Base-by-base conservation (phyloP, 2,329 filamentous ascomycete genomes). In the Arthrobotrys conoides region DNA sequence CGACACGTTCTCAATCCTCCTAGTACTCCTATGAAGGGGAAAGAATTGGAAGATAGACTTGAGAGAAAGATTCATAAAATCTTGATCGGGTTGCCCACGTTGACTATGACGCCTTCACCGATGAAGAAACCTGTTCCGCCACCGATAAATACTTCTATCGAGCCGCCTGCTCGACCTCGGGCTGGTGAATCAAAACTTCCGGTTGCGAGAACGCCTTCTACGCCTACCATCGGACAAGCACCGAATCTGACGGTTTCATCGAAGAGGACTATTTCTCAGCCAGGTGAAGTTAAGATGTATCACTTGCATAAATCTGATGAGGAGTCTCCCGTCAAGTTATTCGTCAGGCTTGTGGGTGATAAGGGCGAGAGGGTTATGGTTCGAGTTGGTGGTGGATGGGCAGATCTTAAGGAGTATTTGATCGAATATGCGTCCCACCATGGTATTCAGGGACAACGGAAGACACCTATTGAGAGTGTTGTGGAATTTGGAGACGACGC, bases 371-470 rank as follows among this genome's bases (percentile, higher is more conserved):
- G 96, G 65, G 94, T 98, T 79, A 98, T 99, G 96, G 96, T 99
- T 6, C 92, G 96, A 41, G 95, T 99, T 12, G 96, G 96, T 12
- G 96, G 96, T 76, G 96, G 96, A n/a, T 99, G 96, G 96, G 94
- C 94, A 14, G 96, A 99, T 84, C 87, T 99, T 20, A 95, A 92
- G 44, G 96, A 98, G 84, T 99, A 97, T 83, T 87, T 99, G 49
- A 92, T 94, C 81, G 93, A 97, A 84, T 99, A 97, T 82, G 94
- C 94, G 6, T 90, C 91, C 76, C 96, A 99, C 83, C 96, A 99
- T 83, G 92, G 93, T 51, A 91, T 93, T n/a, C 90, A 82, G 27
- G 80, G 79, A 24, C 67, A 55, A 18, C 24, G 66, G 89, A 53
- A 87, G 49, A 66, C 59, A 6, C 18, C 16, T 6, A 55, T 8